These are phyloP conservation scores for Trichoderma lentiforme DNA, from an alignment of 2,329 filamentous ascomycete genomes.

Conservation along the genomic window DNA sequence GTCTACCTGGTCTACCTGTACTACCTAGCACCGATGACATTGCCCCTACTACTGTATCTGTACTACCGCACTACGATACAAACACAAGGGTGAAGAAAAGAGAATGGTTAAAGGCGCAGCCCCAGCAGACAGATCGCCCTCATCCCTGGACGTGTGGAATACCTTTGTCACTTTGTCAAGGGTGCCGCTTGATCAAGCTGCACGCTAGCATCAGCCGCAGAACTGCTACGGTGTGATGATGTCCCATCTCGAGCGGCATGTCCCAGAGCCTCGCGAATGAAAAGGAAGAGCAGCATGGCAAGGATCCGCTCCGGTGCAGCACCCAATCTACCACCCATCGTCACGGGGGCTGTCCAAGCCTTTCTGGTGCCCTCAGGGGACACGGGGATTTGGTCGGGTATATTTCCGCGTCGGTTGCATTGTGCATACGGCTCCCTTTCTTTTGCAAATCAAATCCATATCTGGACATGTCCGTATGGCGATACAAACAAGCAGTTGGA, in stretches of 20 bases:
- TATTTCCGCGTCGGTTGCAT: background rate
- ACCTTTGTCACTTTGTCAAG: constrained; percentile 4
- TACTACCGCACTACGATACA: background rate
- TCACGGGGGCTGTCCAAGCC: constrained; percentile 7
- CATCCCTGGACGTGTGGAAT: constrained; percentile 13
- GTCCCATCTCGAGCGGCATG: constrained; percentile 4
- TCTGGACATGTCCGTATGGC: background rate
- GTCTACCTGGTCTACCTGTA: background rate
- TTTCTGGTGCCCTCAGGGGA: background rate
- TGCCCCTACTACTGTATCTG: background rate
- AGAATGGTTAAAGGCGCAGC: background rate
- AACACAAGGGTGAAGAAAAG: background rate
- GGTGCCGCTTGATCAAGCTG: background rate
- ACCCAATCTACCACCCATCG: constrained; percentile 17
- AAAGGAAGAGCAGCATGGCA: background rate
- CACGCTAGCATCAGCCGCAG: constrained; percentile 17
- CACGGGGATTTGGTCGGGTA: background rate
- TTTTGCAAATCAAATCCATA: background rate
- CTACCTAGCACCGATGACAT: background rate
- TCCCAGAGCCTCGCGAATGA: background rate
- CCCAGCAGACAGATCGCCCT: constrained; percentile 3
- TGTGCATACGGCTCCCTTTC: background rate
- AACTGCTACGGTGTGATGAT: background rate
- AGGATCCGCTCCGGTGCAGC: constrained; percentile 15
- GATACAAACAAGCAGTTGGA: background rate